Conservation (phyloP, 2,329 filamentous ascomycete genomes). For the Furcasterigmium sp. region DNA sequence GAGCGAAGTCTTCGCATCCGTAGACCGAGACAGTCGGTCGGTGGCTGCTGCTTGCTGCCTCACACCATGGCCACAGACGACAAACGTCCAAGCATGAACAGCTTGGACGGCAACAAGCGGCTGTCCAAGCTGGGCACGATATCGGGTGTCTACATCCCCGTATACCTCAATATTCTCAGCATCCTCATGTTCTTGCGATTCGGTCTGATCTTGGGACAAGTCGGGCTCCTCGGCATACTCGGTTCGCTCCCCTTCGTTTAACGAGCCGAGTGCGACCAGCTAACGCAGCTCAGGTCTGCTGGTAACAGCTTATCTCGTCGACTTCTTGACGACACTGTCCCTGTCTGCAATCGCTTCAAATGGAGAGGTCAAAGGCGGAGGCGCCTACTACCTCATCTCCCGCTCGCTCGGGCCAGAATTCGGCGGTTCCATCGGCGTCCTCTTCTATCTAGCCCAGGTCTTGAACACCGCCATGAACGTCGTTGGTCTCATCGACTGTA, state of each 20-base stretch:
- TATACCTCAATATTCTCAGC: slow-evolving; percentile 82
- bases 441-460: slow-evolving; percentile 87
- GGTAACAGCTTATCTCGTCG: slow-evolving; percentile 69
- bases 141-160: slow-evolving; percentile 79
- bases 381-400: slow-evolving; percentile 85
- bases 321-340: slow-evolving; percentile 80
- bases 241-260: slow-evolving; percentile 40
- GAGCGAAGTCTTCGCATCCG: too few relatives aligned
- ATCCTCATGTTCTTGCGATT: slow-evolving; percentile 92
- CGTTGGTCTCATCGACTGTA: slow-evolving; percentile 78
- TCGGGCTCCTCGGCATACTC: slow-evolving; percentile 74
- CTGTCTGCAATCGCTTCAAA: slow-evolving; percentile 87
- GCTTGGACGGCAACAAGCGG: slow-evolving; percentile 6
- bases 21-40: too few relatives aligned
- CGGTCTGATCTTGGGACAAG: slow-evolving; percentile 76
- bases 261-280: neutral
- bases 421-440: slow-evolving; percentile 78
- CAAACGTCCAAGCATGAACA: neutral
- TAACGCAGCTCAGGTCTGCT: slow-evolving; percentile 55
- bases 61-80: neutral
- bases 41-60: too few relatives aligned
- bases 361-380: slow-evolving; percentile 80
- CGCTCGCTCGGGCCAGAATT: slow-evolving; percentile 83
- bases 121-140: slow-evolving; percentile 66
- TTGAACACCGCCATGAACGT: slow-evolving; percentile 85